Evolutionary conservation across 2,329 filamentous ascomycete species (phyloP), one percentile per base, ranked within the genome.

Genomic region (Zymoseptoria ardabiliae): DNA sequence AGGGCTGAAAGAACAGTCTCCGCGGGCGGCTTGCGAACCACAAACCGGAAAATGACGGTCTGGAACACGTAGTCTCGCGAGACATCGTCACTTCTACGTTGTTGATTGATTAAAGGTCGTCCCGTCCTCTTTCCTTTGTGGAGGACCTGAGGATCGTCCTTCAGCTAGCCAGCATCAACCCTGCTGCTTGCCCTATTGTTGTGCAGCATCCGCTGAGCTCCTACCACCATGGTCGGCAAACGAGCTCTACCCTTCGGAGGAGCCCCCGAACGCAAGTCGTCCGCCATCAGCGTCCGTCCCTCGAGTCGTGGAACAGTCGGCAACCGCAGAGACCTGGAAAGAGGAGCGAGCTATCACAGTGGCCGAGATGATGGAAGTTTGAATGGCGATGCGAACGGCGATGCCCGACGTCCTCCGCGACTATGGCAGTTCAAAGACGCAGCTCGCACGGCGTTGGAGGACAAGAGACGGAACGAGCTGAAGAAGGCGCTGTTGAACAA

Each of bases 401-500:
- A 65, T 50, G 62, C 56, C 9, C 30, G 58, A 50, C 64, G 63
- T 17, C 63, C 67, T 50, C 72, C 72, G 8, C 66, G 69, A 4
- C 28, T 74, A 50, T 75, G 69, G 64, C 67, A 73, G 0, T 82
- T 82, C 66, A 75, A 74, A 52, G 81, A 83, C 71, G 76, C 76
- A 0, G 76, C 78, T 21, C 71, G 76, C 23, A 74, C 74, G 13
- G 79, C 76, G 1, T 66, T 82, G 25, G 75, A 77, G 58, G 74
- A 79, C 59, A 70, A 75, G 50, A 75, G 76, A 23, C 73, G 78
- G 22, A 71, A 74, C 13, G 73, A 78, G 20, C 69, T 83, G 67
- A 83, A 83, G 69, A 73, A 76, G 56, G 73, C 77, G 62, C 69
- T 83, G 9, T 71, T 80, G 23, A 69, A 78, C 1, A 76, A 75